phyloP scores from a whole-genome alignment of 257 asterid genomes.

The Rauvolfia tetraphylla region DNA sequence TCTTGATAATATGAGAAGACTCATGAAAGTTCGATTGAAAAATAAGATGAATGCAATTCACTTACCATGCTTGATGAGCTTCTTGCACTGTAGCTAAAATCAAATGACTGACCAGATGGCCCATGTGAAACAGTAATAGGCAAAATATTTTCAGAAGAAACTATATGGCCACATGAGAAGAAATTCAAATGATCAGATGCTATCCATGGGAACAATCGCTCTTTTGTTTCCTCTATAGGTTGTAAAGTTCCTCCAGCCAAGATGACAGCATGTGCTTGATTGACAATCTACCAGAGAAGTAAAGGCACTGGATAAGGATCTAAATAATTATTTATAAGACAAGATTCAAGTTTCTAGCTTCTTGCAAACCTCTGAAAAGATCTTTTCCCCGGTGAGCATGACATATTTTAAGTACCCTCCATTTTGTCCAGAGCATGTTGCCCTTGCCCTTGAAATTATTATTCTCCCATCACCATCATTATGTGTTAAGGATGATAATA shows the following conservation, averaged over 20 bases:
- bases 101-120: constrained; percentile 73
- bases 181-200: constrained; percentile 51
- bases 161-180: constrained; percentile 88
- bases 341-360: background rate
- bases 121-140: constrained; percentile 83
- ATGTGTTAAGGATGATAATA: constrained; percentile 70
- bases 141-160: constrained; percentile 78
- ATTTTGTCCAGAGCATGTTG: constrained; percentile 40
- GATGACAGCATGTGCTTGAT: constrained; percentile 82
- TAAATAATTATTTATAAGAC: background rate
- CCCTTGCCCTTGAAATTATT: constrained; percentile 51
- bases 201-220: constrained; percentile 75
- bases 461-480: constrained; percentile 79
- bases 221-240: constrained; percentile 95
- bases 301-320: constrained; percentile 1
- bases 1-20: background rate
- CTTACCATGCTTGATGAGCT: constrained; percentile 75
- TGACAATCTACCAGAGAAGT: constrained; percentile 40
- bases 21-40: background rate
- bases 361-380: constrained; percentile 78
- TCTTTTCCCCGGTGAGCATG: constrained; percentile 95
- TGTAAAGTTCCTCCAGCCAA: constrained; percentile 96
- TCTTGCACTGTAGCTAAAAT: constrained; percentile 78
- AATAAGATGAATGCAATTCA: constrained; percentile 17
- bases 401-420: constrained; percentile 80